Evolutionary conservation across 495 filamentous ascomycete species (phyloP), one percentile per base, ranked within the genome.

Genomic region (Bathelium albidoporum): DNA sequence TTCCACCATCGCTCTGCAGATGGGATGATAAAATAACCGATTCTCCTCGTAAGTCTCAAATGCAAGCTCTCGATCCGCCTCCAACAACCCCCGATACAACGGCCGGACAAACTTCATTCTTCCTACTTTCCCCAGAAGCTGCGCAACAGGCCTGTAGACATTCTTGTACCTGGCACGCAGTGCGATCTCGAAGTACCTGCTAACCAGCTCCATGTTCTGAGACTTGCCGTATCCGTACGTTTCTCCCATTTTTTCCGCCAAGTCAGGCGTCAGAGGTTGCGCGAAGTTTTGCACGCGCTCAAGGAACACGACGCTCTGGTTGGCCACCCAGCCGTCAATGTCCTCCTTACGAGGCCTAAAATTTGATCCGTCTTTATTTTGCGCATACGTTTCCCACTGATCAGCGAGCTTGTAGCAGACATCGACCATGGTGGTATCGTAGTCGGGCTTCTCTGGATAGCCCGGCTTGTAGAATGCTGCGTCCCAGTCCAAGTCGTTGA

Each of bases 71-170:
- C 83, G 78, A 76, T 96, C 87, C 1, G 87, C 80, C 68, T 84
- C 83, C 67, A 86, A 86, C 67, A 97, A 76, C 62, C 81, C 77
- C 65, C 85, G 82, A 77, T 84, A 86, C 73, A 98, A 73, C 59
- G 91, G 89, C 64, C 91, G 81, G 61, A 96, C 91, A 73, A 93
- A 97, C 81, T 98, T 98, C 93, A 98, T 96, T 59, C 94, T 82
- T 3, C 93, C 93, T 65, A 96, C 90, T 18, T 80, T 80, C 2
- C 89, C 87, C 41, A 97, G 78, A 18, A 95, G 78, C 59, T 89
- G 84, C 5, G 85, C 85, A 0, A 90, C 83, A 0, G 86, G 84
- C 43, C 83, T 72, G 66, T 91, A 87, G 1, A 88, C 79, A 32
- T 73, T 82, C 65, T 79, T 73, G 66, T 88, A 87, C 58, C 83